Percentiles rank a stretch among this genome's conserved stretches.
These are phyloP conservation scores for Aotearoamyces nothofagi DNA, from an alignment of 2,329 filamentous ascomycete species.

Conservation along the genomic window DNA sequence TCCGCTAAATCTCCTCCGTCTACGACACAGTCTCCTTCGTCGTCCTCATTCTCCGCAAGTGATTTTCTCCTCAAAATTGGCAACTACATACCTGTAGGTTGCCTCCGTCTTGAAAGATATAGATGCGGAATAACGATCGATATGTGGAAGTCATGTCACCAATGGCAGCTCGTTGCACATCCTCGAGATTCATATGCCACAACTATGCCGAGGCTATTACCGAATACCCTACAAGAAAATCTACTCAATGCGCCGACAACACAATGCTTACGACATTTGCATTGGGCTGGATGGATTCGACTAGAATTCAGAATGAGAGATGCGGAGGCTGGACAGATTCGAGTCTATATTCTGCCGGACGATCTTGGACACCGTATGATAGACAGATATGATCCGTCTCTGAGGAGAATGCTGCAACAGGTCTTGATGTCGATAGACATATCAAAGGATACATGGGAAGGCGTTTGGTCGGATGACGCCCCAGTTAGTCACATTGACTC, in stretches of 20 bases:
- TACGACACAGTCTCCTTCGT: neutral
- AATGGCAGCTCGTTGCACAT: neutral
- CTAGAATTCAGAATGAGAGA: conserved; percentile 14
- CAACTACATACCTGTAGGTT: conserved; percentile 2
- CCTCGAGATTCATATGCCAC: neutral
- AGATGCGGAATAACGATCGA: neutral
- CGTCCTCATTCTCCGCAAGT: neutral
- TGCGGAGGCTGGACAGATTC: conserved; percentile 20
- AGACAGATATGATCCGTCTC: conserved; percentile 27
- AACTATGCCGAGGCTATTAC: conserved; percentile 2
- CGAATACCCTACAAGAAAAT: conserved; percentile 8
- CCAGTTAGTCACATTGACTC: no score
- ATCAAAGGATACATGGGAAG: conserved; percentile 38
- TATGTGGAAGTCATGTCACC: neutral
- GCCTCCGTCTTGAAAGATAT: neutral
- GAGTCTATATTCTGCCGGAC: conserved; percentile 50
- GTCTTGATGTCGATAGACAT: conserved; percentile 41
- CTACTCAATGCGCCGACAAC: conserved; percentile 6
- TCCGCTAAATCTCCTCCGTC: neutral
- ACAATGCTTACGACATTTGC: conserved; percentile 5
- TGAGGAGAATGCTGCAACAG: conserved; percentile 29
- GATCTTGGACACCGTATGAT: conserved; percentile 41
- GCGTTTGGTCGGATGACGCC: conserved; percentile 19
- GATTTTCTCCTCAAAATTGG: neutral
- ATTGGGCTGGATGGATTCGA: conserved; percentile 15